Base-by-base conservation (phyloP, 108 stramenopile genomes). In the Cyclostephanos invisitatus region DNA sequence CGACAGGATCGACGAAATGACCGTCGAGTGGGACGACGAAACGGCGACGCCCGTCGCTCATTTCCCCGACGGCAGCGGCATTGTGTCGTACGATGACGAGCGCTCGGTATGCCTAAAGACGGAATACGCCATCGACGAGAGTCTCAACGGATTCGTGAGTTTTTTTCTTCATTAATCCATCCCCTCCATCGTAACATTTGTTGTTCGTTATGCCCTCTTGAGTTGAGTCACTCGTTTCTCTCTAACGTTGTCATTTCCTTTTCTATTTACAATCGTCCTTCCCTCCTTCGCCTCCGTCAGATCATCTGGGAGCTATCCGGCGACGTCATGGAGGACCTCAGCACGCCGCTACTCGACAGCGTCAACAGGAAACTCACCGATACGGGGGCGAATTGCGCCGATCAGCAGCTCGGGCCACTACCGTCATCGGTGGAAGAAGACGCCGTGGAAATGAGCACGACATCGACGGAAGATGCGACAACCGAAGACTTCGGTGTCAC, bases 271-370 rank as follows among this genome's bases (percentile, higher is more conserved):
- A 42, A 2, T 0, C 28, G 0, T 46, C 24, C 24, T 17, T 64
- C 27, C 10, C 21, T 63, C 54, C 62, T 72, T 35, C 11, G 12
- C 3, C 46, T 38, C 37, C 24, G n/a, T 42, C 28, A 73, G 62
- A 72, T 72, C 15, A 72, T 72, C 18, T 72, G 72, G 72, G 72
- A 72, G 37, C 42, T 75, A 3, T 67, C 51, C 9, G 74, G 74
- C 25, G 74, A 75, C 32, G 62, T 76, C 35, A 76, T 76, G 75
- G 63, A 51, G 17, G 75, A 76, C 49, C 58, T 76, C 15, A 70
- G 62, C 46, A 76, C 75, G 37, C 77, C 77, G 35, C 53, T 78
- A 40, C 77, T 78, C 15, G 70, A 78, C 64, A 72, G 64, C 17
- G 58, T 78, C 9, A 72, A 78, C 32, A 51, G 38, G 49, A 78